Conservation (phyloP, 2,329 filamentous ascomycete genomes). For the Sclerotinia subarctica region DNA sequence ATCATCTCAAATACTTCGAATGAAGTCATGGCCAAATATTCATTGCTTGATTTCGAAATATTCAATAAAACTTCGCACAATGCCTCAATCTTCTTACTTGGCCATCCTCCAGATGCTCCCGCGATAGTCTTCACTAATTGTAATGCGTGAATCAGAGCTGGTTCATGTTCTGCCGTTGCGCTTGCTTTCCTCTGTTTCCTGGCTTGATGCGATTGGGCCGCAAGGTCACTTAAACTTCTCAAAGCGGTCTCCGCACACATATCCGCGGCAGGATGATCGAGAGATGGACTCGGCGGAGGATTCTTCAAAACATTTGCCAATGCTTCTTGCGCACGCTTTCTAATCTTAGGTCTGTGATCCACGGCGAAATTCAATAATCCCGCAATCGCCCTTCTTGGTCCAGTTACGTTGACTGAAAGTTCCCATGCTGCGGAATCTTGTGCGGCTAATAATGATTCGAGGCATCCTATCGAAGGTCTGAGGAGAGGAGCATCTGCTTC, state of each 20-base stretch:
- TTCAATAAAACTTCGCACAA: conserved; percentile 85
- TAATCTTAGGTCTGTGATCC: conserved; percentile 86
- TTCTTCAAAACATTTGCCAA: conserved; percentile 77
- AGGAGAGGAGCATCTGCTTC: conserved; percentile 86
- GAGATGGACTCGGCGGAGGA: conserved; percentile 83
- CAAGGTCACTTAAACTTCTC: conserved; percentile 72
- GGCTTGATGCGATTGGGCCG: conserved; percentile 57
- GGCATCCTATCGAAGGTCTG: conserved; percentile 82
- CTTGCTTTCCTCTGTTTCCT: conserved; percentile 64
- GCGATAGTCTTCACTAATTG: conserved; percentile 91
- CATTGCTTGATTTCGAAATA: conserved; percentile 86
- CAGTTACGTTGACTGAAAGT: conserved; percentile 75
- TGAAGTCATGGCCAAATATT: conserved; percentile 92
- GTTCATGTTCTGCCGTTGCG: conserved; percentile 64
- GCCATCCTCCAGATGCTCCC: conserved; percentile 86
- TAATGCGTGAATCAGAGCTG: conserved; percentile 83
- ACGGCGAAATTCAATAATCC: conserved; percentile 81
- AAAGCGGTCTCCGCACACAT: conserved; percentile 93
- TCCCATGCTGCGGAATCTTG: conserved; percentile 90
- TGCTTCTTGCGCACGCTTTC: conserved; percentile 89
- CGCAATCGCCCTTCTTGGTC: conserved; percentile 81
- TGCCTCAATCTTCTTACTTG: conserved; percentile 89
- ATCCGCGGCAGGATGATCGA: conserved; percentile 92
- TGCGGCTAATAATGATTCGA: conserved; percentile 85
- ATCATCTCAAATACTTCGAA: conserved; percentile 98